Percentiles rank a stretch among this genome's conserved stretches.
These are phyloP conservation scores for Colletotrichum sp. DNA, from an alignment of 2,329 filamentous ascomycete species.

Conservation along the genomic window DNA sequence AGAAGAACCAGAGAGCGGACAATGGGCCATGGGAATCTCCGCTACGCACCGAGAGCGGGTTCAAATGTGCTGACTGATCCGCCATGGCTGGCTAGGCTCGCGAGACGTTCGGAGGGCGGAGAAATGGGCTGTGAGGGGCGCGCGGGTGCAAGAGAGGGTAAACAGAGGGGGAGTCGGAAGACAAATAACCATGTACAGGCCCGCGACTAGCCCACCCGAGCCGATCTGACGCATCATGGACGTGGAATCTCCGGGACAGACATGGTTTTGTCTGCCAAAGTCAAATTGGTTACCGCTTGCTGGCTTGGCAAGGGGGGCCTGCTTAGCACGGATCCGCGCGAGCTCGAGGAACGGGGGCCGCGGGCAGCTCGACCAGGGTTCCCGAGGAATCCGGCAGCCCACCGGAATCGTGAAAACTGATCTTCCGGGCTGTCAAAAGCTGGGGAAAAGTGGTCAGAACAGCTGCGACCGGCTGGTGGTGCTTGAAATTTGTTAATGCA, in stretches of 20 bases:
- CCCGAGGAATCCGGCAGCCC: background rate
- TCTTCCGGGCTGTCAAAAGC: background rate
- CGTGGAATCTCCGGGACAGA: background rate
- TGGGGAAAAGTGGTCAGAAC: background rate
- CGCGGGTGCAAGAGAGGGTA: background rate
- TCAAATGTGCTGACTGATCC: conserved; percentile 3
- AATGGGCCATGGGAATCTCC: background rate
- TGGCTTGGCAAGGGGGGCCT: background rate
- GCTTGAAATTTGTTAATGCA: background rate
- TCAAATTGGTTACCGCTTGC: background rate
- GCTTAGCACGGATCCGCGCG: background rate
- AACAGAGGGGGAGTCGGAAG: background rate
- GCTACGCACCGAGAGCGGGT: conserved; percentile 12
- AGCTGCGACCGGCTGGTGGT: background rate
- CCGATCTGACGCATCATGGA: background rate
- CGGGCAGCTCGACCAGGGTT: background rate
- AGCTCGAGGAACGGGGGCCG: background rate
- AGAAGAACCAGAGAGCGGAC: background rate
- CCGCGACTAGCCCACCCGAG: background rate
- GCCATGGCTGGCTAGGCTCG: background rate
- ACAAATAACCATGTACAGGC: background rate
- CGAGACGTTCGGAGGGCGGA: background rate
- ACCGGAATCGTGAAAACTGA: background rate
- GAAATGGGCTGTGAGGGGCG: background rate
- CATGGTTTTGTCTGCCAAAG: background rate